These are phyloP conservation scores for Trichoderma sp. DNA, from an alignment of 2,329 filamentous ascomycete species.

Conservation along the genomic window DNA sequence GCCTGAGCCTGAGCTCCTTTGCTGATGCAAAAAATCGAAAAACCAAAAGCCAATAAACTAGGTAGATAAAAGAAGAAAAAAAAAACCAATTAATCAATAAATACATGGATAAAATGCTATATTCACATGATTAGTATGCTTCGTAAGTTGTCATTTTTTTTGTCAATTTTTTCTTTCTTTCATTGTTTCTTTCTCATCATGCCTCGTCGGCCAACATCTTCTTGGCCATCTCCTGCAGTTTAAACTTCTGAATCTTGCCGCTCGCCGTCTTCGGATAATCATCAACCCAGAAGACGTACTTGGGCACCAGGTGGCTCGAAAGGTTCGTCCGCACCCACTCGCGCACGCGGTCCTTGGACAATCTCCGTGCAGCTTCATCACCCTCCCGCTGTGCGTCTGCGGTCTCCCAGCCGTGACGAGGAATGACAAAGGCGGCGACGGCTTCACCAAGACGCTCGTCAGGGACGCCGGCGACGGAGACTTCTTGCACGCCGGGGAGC, in stretches of 20 bases:
- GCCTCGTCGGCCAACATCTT: constrained; percentile 30
- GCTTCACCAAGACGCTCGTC: constrained; percentile 83
- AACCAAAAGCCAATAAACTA: neutral
- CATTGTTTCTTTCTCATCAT: too few species aligned
- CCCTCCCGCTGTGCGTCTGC: constrained; percentile 27
- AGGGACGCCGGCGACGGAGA: constrained; percentile 78
- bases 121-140: neutral
- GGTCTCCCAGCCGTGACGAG: constrained; percentile 33
- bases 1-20: neutral
- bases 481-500: constrained; percentile 69
- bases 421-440: constrained; percentile 79
- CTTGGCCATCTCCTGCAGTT: constrained; percentile 65
- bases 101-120: neutral
- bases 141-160: neutral
- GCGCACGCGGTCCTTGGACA: constrained; percentile 61
- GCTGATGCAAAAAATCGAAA: neutral
- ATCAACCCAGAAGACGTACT: constrained; percentile 82
- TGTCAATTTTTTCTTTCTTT: neutral
- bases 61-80: neutral
- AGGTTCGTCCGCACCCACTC: constrained; percentile 70
- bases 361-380: constrained; percentile 27
- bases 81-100: neutral
- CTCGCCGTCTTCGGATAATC: constrained; percentile 93
- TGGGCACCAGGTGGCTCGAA: constrained; percentile 76
- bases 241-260: constrained; percentile 96